phyloP scores from a whole-genome alignment of 1,139 yeast species.

The Suhomyces taliae region DNA sequence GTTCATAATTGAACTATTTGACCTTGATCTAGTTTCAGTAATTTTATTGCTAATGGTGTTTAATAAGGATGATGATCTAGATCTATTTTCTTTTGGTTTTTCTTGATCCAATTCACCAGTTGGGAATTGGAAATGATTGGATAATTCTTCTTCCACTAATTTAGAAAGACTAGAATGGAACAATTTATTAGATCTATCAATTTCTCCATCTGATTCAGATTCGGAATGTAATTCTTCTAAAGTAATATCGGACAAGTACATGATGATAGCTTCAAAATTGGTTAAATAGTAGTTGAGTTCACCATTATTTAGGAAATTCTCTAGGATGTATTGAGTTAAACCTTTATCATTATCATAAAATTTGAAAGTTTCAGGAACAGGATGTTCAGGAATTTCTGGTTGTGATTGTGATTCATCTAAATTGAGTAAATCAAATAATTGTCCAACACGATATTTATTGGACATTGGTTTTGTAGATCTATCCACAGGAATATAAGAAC shows the following conservation, averaged over 20 bases:
- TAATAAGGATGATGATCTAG: conserved; percentile 42
- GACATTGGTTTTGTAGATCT: conserved; percentile 15
- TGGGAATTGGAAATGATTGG: conserved; percentile 33
- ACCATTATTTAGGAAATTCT: conserved; percentile 37
- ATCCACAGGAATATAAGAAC: conserved; percentile 24
- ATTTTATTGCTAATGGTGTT: conserved; percentile 36
- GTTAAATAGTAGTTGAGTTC: conserved; percentile 43
- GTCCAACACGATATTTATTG: conserved; percentile 14
- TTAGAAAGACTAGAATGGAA: conserved; percentile 16
- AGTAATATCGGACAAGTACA: conserved; percentile 40
- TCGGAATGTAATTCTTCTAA: conserved; percentile 26
- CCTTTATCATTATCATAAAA: conserved; percentile 34
- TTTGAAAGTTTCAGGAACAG: conserved; percentile 15
- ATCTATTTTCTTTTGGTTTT: conserved; percentile 18
- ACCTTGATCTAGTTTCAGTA: conserved; percentile 36
- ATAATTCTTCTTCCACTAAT: conserved; percentile 36
- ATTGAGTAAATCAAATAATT: conserved; percentile 35
- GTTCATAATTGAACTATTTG: conserved; percentile 30
- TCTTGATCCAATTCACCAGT: conserved; percentile 25
- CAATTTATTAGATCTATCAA: conserved; percentile 6
- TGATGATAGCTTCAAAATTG: conserved; percentile 45
- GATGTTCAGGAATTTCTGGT: conserved; percentile 3
- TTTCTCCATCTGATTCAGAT: conserved; percentile 2
- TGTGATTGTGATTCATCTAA: conserved; percentile 20
- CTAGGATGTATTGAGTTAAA: conserved; percentile 29